These are phyloP conservation scores for Purshia tridentata DNA, from an alignment of 306 rosid genomes.

Conservation along the genomic window DNA sequence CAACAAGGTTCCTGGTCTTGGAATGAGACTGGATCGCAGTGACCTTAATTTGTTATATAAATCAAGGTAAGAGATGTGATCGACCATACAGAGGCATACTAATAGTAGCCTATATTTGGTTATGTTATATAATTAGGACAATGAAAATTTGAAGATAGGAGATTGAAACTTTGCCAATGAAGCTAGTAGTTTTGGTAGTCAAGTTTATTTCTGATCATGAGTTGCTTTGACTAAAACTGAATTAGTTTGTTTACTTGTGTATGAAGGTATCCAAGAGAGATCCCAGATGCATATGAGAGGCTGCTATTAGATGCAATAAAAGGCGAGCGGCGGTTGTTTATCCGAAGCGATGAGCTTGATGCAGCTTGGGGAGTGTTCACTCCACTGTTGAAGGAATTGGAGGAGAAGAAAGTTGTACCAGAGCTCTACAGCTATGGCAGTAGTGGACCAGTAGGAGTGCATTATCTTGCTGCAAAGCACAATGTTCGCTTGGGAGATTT, in stretches of 20 bases:
- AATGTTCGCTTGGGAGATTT: slow-evolving; percentile 93
- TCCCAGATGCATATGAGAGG: slow-evolving; percentile 96
- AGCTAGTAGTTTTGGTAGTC: too few species aligned
- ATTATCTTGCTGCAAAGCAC: slow-evolving; percentile 88
- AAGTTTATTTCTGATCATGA: too few species aligned
- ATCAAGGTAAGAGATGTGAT: slow-evolving; percentile 45
- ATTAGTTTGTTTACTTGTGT: slow-evolving; percentile 18
- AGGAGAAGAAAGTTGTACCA: slow-evolving; percentile 74
- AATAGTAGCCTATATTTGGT: neutral
- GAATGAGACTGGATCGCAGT: slow-evolving; percentile 93
- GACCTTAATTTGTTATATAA: slow-evolving; percentile 83
- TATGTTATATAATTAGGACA: neutral
- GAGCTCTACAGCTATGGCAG: slow-evolving; percentile 96
- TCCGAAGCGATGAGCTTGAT: slow-evolving; percentile 93
- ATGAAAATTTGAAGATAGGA: neutral
- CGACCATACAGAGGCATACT: neutral
- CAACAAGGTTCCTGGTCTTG: slow-evolving; percentile 96
- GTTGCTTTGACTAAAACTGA: too few species aligned
- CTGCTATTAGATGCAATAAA: slow-evolving; percentile 87
- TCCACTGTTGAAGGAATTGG: slow-evolving; percentile 83
- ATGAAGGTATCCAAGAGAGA: slow-evolving; percentile 79
- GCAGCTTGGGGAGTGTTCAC: slow-evolving; percentile 95
- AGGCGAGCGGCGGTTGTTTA: slow-evolving; percentile 89
- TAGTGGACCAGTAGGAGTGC: slow-evolving; percentile 93
- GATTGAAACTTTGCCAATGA: neutral